Percentiles rank a stretch among this genome's conserved stretches.
Conservation (phyloP, 441 rosid species). For the Breynia disticha region DNA sequence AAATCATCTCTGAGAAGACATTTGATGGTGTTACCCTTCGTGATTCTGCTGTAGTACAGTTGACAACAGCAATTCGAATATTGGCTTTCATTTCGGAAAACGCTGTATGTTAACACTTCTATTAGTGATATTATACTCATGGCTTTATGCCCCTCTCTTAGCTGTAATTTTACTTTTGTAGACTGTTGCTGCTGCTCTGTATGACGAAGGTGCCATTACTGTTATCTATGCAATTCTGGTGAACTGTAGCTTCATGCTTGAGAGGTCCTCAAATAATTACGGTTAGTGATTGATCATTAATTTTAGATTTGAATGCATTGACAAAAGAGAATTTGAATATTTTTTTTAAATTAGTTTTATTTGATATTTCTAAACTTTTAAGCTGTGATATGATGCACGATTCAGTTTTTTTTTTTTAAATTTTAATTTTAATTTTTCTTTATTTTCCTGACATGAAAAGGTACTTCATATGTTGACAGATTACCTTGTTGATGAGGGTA, state of each 20-base stretch:
- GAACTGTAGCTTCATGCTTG: conserved; percentile 94
- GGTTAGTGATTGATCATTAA: conserved; percentile 36
- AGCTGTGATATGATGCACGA: neutral
- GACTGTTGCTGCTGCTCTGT: conserved; percentile 80
- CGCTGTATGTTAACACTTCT: conserved; percentile 43
- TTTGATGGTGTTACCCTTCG: conserved; percentile 81
- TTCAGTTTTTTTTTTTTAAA: neutral
- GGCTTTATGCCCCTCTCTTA: conserved; percentile 4
- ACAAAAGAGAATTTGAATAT: neutral
- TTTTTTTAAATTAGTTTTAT: neutral
- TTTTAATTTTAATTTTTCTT: too few relatives aligned
- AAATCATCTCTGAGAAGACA: conserved; percentile 65
- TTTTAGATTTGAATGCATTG: conserved; percentile 2
- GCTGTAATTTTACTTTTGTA: conserved; percentile 25
- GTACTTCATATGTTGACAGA: conserved; percentile 39
- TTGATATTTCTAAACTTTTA: too few relatives aligned
- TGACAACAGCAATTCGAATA: conserved; percentile 88
- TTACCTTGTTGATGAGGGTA: conserved; percentile 96
- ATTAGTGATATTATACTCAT: neutral
- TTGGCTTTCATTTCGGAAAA: conserved; percentile 79
- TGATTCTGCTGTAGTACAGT: conserved; percentile 79
- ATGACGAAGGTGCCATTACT: conserved; percentile 83
- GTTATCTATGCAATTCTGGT: conserved; percentile 73
- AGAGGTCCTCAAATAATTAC: conserved; percentile 83
- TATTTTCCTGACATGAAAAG: neutral